Percentiles rank a stretch among this genome's conserved stretches.
These are phyloP conservation scores for Myriosclerotinia duriaeana DNA, from an alignment of 2,329 filamentous ascomycete genomes.

Conservation along the genomic window DNA sequence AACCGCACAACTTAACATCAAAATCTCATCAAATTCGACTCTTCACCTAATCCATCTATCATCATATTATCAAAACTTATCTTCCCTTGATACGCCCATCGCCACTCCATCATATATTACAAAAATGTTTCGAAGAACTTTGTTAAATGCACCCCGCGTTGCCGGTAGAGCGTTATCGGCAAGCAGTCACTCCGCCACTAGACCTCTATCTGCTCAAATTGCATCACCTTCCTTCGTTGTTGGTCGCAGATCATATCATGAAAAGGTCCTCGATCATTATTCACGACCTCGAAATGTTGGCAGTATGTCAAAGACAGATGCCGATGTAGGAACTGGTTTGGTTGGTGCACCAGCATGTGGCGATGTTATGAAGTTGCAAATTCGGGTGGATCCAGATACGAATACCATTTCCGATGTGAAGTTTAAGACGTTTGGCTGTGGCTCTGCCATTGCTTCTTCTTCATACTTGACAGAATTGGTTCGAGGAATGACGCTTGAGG, in stretches of 20 bases:
- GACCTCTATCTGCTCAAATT: conserved; percentile 31
- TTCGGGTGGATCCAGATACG: conserved; percentile 82
- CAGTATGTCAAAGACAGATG: conserved; percentile 74
- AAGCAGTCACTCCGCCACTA: conserved; percentile 32
- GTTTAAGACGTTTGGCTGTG: conserved; percentile 98
- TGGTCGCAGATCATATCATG: conserved; percentile 40
- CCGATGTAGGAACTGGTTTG: conserved; percentile 84
- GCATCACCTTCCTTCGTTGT: conserved; percentile 33
- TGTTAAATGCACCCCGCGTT: conserved; percentile 36
- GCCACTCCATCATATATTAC: conserved; percentile 1
- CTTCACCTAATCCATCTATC: not conserved
- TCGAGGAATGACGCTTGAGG: conserved; percentile 91
- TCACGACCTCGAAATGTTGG: conserved; percentile 76
- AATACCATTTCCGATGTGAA: conserved; percentile 92
- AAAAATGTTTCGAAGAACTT: conserved; percentile 39
- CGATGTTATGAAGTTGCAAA: conserved; percentile 93
- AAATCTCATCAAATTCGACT: conserved; percentile 1
- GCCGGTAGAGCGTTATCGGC: conserved; percentile 38
- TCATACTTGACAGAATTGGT: conserved; percentile 95
- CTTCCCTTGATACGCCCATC: conserved; percentile 12
- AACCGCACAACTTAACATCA: not conserved
- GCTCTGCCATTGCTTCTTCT: conserved; percentile 89
- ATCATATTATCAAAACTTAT: conserved; percentile 15
- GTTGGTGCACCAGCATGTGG: conserved; percentile 88
- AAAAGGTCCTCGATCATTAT: conserved; percentile 73